These are phyloP conservation scores for Ascochyta viciae-villosae DNA, from an alignment of 2,329 filamentous ascomycete genomes.

Conservation along the genomic window DNA sequence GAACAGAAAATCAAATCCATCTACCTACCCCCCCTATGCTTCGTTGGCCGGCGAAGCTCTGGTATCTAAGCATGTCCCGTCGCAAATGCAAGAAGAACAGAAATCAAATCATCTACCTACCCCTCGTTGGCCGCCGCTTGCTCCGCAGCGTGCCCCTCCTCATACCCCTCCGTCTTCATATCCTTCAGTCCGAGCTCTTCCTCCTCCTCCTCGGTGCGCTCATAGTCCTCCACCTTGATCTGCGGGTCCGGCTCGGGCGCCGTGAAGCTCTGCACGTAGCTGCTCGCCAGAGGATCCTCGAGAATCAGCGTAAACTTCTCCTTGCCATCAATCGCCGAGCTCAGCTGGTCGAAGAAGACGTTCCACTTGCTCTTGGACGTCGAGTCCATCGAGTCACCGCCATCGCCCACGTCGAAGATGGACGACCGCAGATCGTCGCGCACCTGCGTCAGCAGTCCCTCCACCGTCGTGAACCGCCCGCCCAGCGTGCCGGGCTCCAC, in stretches of 20 bases:
- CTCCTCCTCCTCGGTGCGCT: conserved; percentile 88
- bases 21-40: background rate
- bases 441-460: conserved; percentile 91
- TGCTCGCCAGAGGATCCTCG: conserved; percentile 87
- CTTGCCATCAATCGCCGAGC: conserved; percentile 79
- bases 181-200: conserved; percentile 90
- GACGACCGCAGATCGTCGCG: conserved; percentile 86
- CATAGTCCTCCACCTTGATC: conserved; percentile 82
- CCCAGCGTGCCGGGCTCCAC: conserved; percentile 95
- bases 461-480: conserved; percentile 94
- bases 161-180: conserved; percentile 92
- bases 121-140: conserved; percentile 12
- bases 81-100: conserved; percentile 33
- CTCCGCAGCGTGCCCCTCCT: conserved; percentile 54
- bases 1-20: conserved; percentile 23
- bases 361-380: conserved; percentile 77
- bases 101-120: conserved; percentile 13
- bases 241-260: conserved; percentile 83
- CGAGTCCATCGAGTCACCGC: conserved; percentile 78
- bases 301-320: conserved; percentile 83
- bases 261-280: conserved; percentile 87
- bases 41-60: conserved; percentile 42
- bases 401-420: conserved; percentile 80
- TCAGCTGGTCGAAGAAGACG: conserved; percentile 78
- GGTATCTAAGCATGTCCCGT: conserved; percentile 44